These are phyloP conservation scores for Aspergillus proliferans DNA, from an alignment of 2,329 filamentous ascomycete species.

Conservation along the genomic window DNA sequence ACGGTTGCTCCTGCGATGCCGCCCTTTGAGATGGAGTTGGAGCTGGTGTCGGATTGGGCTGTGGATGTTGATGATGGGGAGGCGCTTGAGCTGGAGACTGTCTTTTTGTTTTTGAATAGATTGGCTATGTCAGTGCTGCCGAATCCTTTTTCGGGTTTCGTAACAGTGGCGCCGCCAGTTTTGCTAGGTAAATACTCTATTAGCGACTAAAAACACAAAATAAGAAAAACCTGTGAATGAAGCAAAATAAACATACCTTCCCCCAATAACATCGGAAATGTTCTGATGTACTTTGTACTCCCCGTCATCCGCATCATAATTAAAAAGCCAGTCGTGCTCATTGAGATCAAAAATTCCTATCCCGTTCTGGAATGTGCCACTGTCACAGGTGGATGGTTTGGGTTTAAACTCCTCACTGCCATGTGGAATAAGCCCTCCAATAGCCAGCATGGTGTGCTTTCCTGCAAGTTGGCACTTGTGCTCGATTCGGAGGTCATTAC, in stretches of 20 bases:
- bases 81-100: neutral
- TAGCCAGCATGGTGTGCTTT: conserved; percentile 4
- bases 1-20: neutral
- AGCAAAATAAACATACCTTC: neutral
- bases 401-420: conserved; percentile 1
- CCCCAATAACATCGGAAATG: neutral
- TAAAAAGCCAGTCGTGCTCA: neutral
- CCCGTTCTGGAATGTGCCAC: conserved; percentile 1
- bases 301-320: conserved; percentile 2
- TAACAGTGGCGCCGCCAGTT: no score
- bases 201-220: no score
- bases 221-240: no score
- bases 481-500: conserved; percentile 1
- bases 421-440: conserved; percentile 2
- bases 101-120: neutral
- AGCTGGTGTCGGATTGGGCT: neutral
- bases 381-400: neutral
- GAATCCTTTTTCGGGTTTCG: no score
- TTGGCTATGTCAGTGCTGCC: no score
- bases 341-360: conserved; percentile 4
- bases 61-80: no score
- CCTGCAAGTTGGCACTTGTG: conserved; percentile 1
- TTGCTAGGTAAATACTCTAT: no score
- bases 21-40: neutral
- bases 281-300: neutral